A percentile compares a stretch with the other conserved stretches of the same genome.
Evolutionary conservation across 805 yeast species (phyloP).

Genomic region (Torulaspora microellipsoides): DNA sequence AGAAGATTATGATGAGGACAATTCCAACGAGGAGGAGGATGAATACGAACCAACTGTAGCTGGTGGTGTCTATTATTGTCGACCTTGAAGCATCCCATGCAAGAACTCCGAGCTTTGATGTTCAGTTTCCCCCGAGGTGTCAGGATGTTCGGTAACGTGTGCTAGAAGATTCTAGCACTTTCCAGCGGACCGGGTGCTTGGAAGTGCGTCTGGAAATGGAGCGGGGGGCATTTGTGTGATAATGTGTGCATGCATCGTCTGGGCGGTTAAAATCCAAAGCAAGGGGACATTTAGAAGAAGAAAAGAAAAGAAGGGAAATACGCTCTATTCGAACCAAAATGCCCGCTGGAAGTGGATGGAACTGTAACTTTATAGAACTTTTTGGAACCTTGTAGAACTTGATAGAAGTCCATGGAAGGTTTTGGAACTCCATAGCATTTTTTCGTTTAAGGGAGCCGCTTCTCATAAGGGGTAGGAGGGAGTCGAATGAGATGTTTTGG

Average conservation of each 20-base stretch:
- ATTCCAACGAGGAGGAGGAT: constrained; percentile 13
- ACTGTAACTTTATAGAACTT: constrained; percentile 5
- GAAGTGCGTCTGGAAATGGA: neutral
- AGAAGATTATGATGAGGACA: constrained; percentile 1
- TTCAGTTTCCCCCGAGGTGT: neutral
- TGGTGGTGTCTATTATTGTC: constrained; percentile 16
- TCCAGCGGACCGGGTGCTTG: neutral
- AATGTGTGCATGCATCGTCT: too few species aligned
- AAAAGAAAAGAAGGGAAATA: too few species aligned
- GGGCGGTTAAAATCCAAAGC: too few species aligned
- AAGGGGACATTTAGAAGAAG: too few species aligned
- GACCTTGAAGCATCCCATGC: neutral
- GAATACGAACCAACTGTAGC: constrained; percentile 20
- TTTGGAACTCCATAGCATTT: constrained; percentile 1
- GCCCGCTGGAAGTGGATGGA: too few species aligned
- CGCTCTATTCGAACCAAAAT: too few species aligned
- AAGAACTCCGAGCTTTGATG: neutral
- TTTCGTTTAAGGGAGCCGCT: too few species aligned
- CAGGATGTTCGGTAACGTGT: neutral
- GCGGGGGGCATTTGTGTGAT: too few species aligned
- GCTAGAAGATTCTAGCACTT: constrained; percentile 5
- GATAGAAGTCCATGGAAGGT: constrained; percentile 1
- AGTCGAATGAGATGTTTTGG: too few species aligned
- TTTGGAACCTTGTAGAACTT: constrained; percentile 4
- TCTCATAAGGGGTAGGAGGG: neutral